Conservation (phyloP, 345 rosid species). For the Xanthoceras sorbifolium region DNA sequence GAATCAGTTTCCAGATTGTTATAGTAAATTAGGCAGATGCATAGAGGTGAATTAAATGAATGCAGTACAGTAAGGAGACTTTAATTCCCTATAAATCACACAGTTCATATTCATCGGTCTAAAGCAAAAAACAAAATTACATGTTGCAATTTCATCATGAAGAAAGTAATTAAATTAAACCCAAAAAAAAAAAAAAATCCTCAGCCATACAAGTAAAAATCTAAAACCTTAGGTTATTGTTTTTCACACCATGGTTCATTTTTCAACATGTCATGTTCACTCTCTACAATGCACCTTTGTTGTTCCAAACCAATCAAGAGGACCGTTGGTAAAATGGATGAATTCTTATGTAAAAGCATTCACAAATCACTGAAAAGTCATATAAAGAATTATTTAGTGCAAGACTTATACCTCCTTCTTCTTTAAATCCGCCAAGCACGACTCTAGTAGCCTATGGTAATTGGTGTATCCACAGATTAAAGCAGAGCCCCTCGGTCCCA, state of each 20-base stretch:
- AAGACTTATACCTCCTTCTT: slow-evolving; percentile 71
- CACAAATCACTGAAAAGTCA: background rate
- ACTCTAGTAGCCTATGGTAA: slow-evolving; percentile 79
- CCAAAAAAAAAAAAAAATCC: too few species aligned
- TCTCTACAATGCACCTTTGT: background rate
- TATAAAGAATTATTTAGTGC: slow-evolving; percentile 6
- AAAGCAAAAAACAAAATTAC: background rate
- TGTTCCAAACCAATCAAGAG: background rate
- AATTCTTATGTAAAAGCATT: background rate
- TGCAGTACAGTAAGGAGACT: background rate
- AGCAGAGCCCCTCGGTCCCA: slow-evolving; percentile 99
- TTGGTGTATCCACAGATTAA: slow-evolving; percentile 90
- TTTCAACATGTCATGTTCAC: background rate
- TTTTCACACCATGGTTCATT: background rate
- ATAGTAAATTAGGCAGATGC: background rate
- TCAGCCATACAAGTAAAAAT: background rate
- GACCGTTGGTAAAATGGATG: background rate
- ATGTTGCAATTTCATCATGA: background rate
- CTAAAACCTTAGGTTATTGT: background rate
- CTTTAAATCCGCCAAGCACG: slow-evolving; percentile 82
- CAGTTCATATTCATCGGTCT: background rate
- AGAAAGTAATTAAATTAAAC: background rate
- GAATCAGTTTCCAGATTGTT: slow-evolving; percentile 29
- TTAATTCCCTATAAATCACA: slow-evolving; percentile 6
- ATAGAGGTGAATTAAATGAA: background rate